Conservation (phyloP, 2,329 filamentous ascomycete genomes). For the Gremmenia infestans region DNA sequence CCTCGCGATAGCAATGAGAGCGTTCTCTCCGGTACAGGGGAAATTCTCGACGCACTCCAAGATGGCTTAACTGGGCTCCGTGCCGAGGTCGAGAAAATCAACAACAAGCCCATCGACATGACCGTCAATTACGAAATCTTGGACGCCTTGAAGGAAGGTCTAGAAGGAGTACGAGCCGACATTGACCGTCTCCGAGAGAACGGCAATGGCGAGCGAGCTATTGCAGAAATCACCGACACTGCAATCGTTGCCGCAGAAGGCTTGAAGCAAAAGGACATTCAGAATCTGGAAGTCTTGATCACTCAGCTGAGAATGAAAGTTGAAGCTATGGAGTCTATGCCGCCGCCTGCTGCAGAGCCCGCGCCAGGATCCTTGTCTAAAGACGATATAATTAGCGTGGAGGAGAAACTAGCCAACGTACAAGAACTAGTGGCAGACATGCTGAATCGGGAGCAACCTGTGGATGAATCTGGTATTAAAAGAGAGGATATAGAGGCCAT, state of each 20-base stretch:
- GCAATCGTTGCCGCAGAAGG: slow-evolving; percentile 47
- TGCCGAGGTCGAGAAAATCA: slow-evolving; percentile 68
- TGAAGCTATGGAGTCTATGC: slow-evolving; percentile 63
- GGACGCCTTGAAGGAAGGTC: slow-evolving; percentile 77
- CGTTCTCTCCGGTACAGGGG: slow-evolving; percentile 60
- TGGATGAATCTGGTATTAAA: slow-evolving; percentile 48
- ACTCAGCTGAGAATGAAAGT: slow-evolving; percentile 79
- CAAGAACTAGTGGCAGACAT: slow-evolving; percentile 54
- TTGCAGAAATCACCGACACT: slow-evolving; percentile 47
- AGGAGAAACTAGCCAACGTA: slow-evolving; percentile 49
- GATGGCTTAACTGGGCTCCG: slow-evolving; percentile 79
- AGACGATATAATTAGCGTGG: slow-evolving; percentile 51
- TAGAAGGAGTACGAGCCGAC: slow-evolving; percentile 70
- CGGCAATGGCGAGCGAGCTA: slow-evolving; percentile 41
- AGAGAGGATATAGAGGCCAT: slow-evolving; percentile 88
- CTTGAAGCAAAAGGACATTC: slow-evolving; percentile 68
- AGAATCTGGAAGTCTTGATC: slow-evolving; percentile 79
- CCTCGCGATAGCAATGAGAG: slow-evolving; percentile 23
- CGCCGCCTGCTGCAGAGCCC: slow-evolving; percentile 38
- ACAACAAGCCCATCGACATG: slow-evolving; percentile 75
- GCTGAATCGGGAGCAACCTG: slow-evolving; percentile 36
- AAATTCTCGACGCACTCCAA: slow-evolving; percentile 84
- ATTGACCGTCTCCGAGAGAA: slow-evolving; percentile 70
- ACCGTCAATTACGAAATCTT: slow-evolving; percentile 86
- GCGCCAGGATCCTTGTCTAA: slow-evolving; percentile 40